A percentile compares a stretch with the other conserved stretches of the same genome.
Evolutionary conservation across 441 rosid species (phyloP).

Genomic region (Cnidoscolus chayamansa): DNA sequence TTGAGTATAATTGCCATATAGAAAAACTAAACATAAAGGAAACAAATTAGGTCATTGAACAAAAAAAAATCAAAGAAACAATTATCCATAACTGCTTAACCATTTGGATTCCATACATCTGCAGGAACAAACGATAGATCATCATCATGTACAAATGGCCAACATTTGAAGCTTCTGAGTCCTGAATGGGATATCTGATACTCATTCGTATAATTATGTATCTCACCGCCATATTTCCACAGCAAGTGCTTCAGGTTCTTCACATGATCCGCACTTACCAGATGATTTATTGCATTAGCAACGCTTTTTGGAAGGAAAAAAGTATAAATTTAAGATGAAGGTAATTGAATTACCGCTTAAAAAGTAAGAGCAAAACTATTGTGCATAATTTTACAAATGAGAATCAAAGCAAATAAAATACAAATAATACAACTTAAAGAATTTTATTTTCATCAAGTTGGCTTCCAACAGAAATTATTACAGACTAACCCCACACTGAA

Average conservation of each 20-base stretch:
- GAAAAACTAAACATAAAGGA: neutral
- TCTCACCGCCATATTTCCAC: constrained; percentile 67
- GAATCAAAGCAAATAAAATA: neutral
- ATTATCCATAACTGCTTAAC: constrained; percentile 33
- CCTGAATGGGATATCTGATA: constrained; percentile 64
- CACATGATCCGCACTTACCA: constrained; percentile 49
- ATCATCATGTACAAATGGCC: constrained; percentile 31
- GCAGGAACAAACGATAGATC: constrained; percentile 27
- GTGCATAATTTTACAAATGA: neutral
- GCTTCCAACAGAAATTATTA: too few relatives aligned
- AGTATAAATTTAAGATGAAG: neutral
- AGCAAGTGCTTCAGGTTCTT: constrained; percentile 76
- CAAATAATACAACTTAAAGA: neutral
- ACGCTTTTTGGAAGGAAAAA: constrained; percentile 26
- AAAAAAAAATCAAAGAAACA: constrained; percentile 18
- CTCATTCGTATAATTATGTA: constrained; percentile 74
- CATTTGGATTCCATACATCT: constrained; percentile 33
- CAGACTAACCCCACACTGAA: too few relatives aligned
- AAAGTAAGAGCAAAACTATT: neutral
- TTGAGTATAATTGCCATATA: neutral
- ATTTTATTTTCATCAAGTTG: neutral
- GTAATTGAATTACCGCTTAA: neutral
- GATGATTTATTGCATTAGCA: constrained; percentile 48
- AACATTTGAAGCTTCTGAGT: constrained; percentile 35
- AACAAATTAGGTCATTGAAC: neutral